These are phyloP conservation scores for Lichtheimia corymbifera DNA, from an alignment of 371 early-diverging fungal genomes.

Conservation along the genomic window DNA sequence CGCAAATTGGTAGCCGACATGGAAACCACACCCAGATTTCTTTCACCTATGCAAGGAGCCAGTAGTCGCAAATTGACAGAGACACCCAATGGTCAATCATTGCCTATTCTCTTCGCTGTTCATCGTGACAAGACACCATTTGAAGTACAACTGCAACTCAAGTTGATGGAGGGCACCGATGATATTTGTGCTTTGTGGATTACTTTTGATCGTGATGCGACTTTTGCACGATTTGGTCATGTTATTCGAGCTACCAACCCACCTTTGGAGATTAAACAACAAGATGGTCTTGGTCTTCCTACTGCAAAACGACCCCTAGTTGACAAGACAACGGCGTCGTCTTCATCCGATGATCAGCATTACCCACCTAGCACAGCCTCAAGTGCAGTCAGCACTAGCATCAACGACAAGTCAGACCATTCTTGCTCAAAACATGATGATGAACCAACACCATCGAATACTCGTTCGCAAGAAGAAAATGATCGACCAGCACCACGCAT, in stretches of 20 bases:
- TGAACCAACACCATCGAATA: background rate
- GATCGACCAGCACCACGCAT: conserved; percentile 9
- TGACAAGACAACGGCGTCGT: background rate
- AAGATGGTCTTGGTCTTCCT: conserved; percentile 21
- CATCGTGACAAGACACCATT: conserved; percentile 69
- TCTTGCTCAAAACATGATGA: background rate
- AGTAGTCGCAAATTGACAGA: conserved; percentile 23
- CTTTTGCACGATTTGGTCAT: conserved; percentile 51
- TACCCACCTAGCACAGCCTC: background rate
- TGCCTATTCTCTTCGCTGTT: conserved; percentile 57
- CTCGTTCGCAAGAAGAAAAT: background rate
- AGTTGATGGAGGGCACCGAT: conserved; percentile 51
- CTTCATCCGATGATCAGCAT: background rate
- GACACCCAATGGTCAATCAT: conserved; percentile 36
- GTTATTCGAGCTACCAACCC: background rate
- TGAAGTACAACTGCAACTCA: conserved; percentile 65
- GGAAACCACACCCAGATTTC: conserved; percentile 6
- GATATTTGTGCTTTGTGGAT: conserved; percentile 72
- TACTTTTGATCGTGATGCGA: conserved; percentile 63
- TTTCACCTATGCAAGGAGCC: background rate
- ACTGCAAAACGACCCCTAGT: conserved; percentile 11
- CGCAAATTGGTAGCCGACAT: conserved; percentile 26
- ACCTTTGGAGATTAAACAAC: conserved; percentile 18
- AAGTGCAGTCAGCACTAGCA: no score
- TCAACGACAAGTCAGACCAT: no score